Percentiles rank a stretch among this genome's conserved stretches.
Conservation (phyloP, 352 stramenopile species). For the Blastocystis sp. region DNA sequence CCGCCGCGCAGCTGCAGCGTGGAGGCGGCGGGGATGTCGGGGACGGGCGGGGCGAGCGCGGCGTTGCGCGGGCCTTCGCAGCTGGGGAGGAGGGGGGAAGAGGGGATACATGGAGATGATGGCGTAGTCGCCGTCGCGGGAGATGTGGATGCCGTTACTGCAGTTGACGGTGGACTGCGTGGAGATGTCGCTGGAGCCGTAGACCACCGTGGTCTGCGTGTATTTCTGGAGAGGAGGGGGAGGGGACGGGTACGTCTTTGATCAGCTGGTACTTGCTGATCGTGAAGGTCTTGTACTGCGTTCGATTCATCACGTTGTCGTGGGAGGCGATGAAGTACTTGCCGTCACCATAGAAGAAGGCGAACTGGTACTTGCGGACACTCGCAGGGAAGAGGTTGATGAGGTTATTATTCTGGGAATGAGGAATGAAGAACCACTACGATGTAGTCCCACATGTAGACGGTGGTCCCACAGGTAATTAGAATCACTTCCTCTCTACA, state of each 20-base stretch:
- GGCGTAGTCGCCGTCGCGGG: conserved; percentile 3
- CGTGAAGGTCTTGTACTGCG: background rate
- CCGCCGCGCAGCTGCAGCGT: background rate
- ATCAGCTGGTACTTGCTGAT: conserved; percentile 21
- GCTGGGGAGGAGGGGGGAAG: background rate
- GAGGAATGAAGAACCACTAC: background rate
- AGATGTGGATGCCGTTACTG: conserved; percentile 17
- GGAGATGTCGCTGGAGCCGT: conserved; percentile 34
- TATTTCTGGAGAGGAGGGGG: background rate
- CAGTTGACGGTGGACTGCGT: conserved; percentile 1
- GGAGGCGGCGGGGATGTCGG: background rate
- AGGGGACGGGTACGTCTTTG: background rate
- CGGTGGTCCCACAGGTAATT: conserved; percentile 20
- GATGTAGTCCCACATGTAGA: conserved; percentile 14
- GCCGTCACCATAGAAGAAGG: conserved; percentile 2
- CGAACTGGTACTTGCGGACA: conserved; percentile 9
- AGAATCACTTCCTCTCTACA: conserved; percentile 8
- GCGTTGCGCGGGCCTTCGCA: background rate
- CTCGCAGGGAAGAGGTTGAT: conserved; percentile 11
- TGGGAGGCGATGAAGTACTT: conserved; percentile 9
- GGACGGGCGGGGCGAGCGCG: background rate
- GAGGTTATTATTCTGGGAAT: background rate
- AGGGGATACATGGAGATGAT: background rate
- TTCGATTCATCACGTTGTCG: conserved; percentile 11
- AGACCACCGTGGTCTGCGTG: background rate